These are phyloP conservation scores for Claviceps digitariae DNA, from an alignment of 2,329 filamentous ascomycete genomes.

Conservation along the genomic window DNA sequence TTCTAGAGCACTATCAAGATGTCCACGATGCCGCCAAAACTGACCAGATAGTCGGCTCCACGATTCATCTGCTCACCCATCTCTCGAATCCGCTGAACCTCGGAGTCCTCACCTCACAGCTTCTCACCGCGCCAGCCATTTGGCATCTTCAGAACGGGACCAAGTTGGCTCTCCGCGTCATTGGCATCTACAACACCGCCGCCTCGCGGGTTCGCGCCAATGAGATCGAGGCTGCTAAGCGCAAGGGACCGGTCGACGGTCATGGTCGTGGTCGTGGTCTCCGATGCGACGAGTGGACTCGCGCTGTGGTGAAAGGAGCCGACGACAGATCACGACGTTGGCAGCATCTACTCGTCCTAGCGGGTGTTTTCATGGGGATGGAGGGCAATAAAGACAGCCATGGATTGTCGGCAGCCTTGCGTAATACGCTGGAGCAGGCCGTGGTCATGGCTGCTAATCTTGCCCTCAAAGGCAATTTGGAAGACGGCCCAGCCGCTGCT, in stretches of 20 bases:
- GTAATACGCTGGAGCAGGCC: conserved; percentile 56
- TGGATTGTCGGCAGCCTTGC: conserved; percentile 49
- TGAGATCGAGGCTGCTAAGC: conserved; percentile 26
- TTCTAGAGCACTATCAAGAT: conserved; percentile 47
- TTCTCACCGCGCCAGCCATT: conserved; percentile 57
- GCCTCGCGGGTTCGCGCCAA: conserved; percentile 39
- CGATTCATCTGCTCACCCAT: conserved; percentile 51
- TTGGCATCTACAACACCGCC: conserved; percentile 61
- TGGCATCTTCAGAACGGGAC: conserved; percentile 50
- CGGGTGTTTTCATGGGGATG: conserved; percentile 66
- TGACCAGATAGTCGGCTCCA: conserved; percentile 49
- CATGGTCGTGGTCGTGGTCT: conserved; percentile 27
- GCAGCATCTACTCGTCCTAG: conserved; percentile 73
- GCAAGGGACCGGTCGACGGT: conserved; percentile 19
- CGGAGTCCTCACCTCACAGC: conserved; percentile 56
- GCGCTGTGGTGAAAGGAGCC: conserved; percentile 41
- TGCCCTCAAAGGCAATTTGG: conserved; percentile 40
- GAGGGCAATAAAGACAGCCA: conserved; percentile 49
- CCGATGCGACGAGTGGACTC: conserved; percentile 39
- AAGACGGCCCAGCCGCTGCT: conserved; percentile 27
- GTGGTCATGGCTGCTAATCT: conserved; percentile 64
- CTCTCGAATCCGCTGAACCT: conserved; percentile 66
- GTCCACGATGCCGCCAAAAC: conserved; percentile 35
- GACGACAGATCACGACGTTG: conserved; percentile 53
- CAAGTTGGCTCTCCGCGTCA: conserved; percentile 48